Evolutionary conservation across 768 basidiomycete species (phyloP), one percentile per base, ranked within the genome.

Genomic region (Xerocomus potaroensis): DNA sequence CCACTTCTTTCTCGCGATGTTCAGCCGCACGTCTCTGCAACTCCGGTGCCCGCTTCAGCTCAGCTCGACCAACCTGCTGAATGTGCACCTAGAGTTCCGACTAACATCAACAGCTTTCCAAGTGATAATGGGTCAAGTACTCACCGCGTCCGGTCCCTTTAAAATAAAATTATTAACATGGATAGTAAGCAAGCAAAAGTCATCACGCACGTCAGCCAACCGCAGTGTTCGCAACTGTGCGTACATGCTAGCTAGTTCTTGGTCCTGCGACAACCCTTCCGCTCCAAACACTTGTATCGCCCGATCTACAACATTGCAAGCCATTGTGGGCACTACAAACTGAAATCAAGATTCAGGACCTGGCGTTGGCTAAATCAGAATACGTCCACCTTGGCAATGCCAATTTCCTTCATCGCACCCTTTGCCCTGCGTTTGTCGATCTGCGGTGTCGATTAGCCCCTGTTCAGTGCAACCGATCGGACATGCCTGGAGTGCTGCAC

Each of bases 401-500:
- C 94, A 58, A 99, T 98, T 66, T 98, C 96, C 68, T 96, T 95
- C 64, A 97, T 60, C 0, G 96, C 96, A 24, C 91, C 93, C 66
- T 97, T 99, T 2, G 96, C 90, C 53, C 86, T 81, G 58, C 81
- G 73, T 51, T 83, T 86, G 70, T 99, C 96, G 53, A 98, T 92
- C 86, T 93, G 55, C 29, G 21, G 40, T 12, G 10, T n/a, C 19
- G 8, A 16, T 60, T 22, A 60, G 54, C 21, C 14, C 8, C 8
- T 23, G 27, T 18, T n/a, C 16, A 3, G 21, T 8, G 40, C 19
- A 12, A 16, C 15, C 21, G 41, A 7, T n/a, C n/a, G n/a, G 38
- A 53, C 66, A 58, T 59, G 75, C 89, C 74, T 92, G 90, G 44
- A 87, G 67, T 11, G 96, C 96, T 7, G 96, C 95, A 54, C 91